phyloP scores from a whole-genome alignment of 2,329 filamentous ascomycete genomes.

The Epichloe festucae region DNA sequence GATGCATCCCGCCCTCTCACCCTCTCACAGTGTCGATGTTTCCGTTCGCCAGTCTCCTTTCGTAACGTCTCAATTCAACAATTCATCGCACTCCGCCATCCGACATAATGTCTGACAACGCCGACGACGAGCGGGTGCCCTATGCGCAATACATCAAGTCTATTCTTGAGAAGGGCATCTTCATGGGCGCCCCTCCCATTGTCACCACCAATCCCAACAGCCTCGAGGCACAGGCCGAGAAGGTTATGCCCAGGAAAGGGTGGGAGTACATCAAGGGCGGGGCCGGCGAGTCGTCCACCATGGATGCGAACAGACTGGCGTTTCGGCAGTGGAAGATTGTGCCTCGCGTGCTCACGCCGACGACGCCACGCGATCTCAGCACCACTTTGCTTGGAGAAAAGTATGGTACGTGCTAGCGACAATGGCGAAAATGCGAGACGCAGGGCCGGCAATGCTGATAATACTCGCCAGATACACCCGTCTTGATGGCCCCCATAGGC shows the following conservation, averaged over 20 bases:
- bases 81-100: background rate
- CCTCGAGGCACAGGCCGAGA: constrained; percentile 41
- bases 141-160: constrained; percentile 32
- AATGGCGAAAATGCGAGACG: background rate
- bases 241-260: constrained; percentile 30
- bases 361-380: constrained; percentile 31
- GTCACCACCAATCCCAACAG: constrained; percentile 47
- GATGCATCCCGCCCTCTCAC: background rate
- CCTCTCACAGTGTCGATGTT: no score
- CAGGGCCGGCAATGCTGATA: background rate
- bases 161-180: constrained; percentile 39
- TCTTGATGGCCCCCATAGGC: constrained; percentile 56
- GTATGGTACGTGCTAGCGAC: constrained; percentile 22
- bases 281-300: constrained; percentile 47
- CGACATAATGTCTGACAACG: constrained; percentile 6
- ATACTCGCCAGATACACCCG: constrained; percentile 8
- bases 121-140: constrained; percentile 8
- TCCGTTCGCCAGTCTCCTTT: no score
- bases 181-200: constrained; percentile 31
- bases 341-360: constrained; percentile 36
- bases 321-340: constrained; percentile 41
- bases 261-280: constrained; percentile 52
- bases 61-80: no score
- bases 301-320: constrained; percentile 44
- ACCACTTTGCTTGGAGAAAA: constrained; percentile 38